Conservation (phyloP, 305 asterid genomes). For the Fraxinus platypoda region DNA sequence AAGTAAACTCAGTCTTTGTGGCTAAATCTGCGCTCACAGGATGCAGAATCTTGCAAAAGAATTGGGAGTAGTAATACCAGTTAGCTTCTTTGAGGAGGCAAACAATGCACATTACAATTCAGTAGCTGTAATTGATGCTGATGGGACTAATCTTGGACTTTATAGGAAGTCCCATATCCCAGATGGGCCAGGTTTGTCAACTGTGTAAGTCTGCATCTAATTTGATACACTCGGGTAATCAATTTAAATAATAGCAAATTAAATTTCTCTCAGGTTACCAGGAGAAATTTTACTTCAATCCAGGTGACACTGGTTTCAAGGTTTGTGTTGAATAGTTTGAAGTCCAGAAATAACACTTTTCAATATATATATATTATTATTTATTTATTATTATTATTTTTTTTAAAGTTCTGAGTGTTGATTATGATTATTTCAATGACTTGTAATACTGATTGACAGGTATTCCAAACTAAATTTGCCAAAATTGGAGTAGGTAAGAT, state of each 20-base stretch:
- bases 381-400: too few species aligned
- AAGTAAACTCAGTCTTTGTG: background rate
- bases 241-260: slow-evolving; percentile 16
- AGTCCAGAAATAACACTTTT: slow-evolving; percentile 5
- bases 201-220: slow-evolving; percentile 8
- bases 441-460: slow-evolving; percentile 51
- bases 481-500: slow-evolving; percentile 90
- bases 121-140: slow-evolving; percentile 83
- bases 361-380: slow-evolving; percentile 12
- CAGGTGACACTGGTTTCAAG: slow-evolving; percentile 98
- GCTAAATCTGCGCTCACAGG: slow-evolving; percentile 40
- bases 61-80: slow-evolving; percentile 86
- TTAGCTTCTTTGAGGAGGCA: slow-evolving; percentile 96
- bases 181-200: slow-evolving; percentile 82
- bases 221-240: slow-evolving; percentile 1
- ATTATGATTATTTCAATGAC: slow-evolving; percentile 22
- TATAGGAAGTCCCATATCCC: slow-evolving; percentile 97
- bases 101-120: slow-evolving; percentile 98
- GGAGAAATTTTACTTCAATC: slow-evolving; percentile 96
- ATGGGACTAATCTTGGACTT: slow-evolving; percentile 91
- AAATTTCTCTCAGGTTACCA: slow-evolving; percentile 70
- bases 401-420: background rate
- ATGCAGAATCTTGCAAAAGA: slow-evolving; percentile 94
- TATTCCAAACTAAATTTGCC: slow-evolving; percentile 84
- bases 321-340: slow-evolving; percentile 36